Conservation (phyloP, 164 flowering plant genomes). For the Stephania yunnanensis region DNA sequence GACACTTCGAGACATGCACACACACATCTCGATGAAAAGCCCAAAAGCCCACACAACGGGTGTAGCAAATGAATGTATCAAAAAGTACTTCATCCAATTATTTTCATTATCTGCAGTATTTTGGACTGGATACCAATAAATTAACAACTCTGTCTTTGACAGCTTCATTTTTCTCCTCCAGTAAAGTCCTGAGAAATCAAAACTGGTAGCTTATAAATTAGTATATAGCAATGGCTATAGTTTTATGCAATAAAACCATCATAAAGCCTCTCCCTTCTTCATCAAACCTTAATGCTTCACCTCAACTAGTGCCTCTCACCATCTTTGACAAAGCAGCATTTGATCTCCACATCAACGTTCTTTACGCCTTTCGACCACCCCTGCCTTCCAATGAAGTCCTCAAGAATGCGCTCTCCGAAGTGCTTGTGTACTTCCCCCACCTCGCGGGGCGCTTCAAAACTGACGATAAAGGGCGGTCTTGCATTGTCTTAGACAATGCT, state of each 20-base stretch:
- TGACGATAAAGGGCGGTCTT: constrained; percentile 5
- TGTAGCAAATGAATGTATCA: too few species aligned
- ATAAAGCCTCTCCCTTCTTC: constrained; percentile 9
- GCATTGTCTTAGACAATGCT: constrained; percentile 11
- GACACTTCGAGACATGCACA: too few species aligned
- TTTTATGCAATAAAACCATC: constrained; percentile 13
- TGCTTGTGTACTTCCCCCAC: constrained; percentile 16
- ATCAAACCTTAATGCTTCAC: not conserved
- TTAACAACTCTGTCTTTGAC: too few species aligned
- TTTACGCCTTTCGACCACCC: constrained; percentile 16
- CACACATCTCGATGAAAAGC: too few species aligned
- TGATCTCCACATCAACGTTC: constrained; percentile 17
- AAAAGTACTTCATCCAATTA: too few species aligned
- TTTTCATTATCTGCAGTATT: too few species aligned
- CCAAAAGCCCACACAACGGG: too few species aligned
- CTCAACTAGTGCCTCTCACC: constrained; percentile 15
- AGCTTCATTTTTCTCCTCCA: too few species aligned
- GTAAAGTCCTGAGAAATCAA: too few species aligned
- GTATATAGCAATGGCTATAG: constrained; percentile 14
- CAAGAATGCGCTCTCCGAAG: constrained; percentile 19
- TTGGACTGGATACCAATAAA: too few species aligned
- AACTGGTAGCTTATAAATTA: too few species aligned
- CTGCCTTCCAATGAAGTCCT: constrained; percentile 19
- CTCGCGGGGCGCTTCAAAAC: constrained; percentile 18
- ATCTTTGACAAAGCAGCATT: constrained; percentile 25